Evolutionary conservation across 2,329 filamentous ascomycete species (phyloP).

Genomic region (Pezicula carpinea): DNA sequence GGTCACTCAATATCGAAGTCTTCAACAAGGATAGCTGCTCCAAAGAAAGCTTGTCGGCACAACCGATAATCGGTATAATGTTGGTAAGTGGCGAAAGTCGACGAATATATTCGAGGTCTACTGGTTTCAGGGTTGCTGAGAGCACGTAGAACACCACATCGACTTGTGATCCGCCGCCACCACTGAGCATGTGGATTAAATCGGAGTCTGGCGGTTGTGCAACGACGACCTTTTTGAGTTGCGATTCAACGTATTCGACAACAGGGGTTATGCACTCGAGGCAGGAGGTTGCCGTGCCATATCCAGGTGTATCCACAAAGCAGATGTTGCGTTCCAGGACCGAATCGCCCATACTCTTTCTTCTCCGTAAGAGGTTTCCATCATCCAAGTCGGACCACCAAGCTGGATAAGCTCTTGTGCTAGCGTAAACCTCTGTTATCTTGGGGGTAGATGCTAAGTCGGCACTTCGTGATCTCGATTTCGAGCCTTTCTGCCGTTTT

Average conservation of each 20-base stretch:
- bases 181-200: constrained; percentile 71
- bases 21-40: constrained; percentile 57
- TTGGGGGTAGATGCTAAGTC: constrained; percentile 30
- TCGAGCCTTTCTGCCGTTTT: constrained; percentile 20
- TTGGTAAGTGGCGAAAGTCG: constrained; percentile 72
- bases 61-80: constrained; percentile 76
- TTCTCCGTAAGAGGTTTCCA: constrained; percentile 51
- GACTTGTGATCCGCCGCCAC: constrained; percentile 76
- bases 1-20: constrained; percentile 48
- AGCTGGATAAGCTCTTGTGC: constrained; percentile 76
- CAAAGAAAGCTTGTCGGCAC: constrained; percentile 63
- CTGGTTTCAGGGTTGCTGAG: constrained; percentile 46
- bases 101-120: constrained; percentile 68
- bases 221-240: constrained; percentile 58
- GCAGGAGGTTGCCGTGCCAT: constrained; percentile 45
- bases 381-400: constrained; percentile 86
- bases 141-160: constrained; percentile 78
- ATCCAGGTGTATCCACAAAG: constrained; percentile 81
- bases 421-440: constrained; percentile 69
- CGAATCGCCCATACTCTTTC: constrained; percentile 69
- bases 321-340: constrained; percentile 88
- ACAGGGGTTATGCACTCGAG: constrained; percentile 56
- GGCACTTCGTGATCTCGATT: constrained; percentile 19
- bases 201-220: constrained; percentile 66
- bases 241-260: constrained; percentile 68